Evolutionary conservation across 140 eudicot genomes (phyloP).

Genomic region (Anethum foeniculum): DNA sequence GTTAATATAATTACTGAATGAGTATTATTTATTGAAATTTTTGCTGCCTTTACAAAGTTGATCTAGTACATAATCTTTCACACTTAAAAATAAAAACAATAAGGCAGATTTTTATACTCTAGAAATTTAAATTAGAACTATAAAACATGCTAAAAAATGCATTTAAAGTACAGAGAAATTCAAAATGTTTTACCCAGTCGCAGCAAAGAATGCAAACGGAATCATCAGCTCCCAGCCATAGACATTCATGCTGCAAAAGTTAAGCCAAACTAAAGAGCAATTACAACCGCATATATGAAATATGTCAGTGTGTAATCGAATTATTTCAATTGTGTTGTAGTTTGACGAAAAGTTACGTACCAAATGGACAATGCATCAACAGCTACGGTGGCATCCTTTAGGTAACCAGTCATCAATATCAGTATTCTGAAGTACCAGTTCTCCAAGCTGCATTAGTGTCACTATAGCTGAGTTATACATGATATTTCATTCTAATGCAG

Average conservation of each 20-base stretch:
- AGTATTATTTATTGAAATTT: neutral
- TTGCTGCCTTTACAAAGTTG: neutral
- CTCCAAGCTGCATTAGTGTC: slow-evolving; percentile 6
- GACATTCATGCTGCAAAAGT: slow-evolving; percentile 6
- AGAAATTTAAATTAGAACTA: neutral
- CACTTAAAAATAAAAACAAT: neutral
- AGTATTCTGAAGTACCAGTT: slow-evolving; percentile 11
- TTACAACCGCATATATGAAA: neutral
- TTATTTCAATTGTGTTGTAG: neutral
- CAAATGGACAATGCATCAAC: slow-evolving; percentile 6
- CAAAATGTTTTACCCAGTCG: neutral
- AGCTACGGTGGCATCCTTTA: neutral
- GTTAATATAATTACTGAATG: neutral
- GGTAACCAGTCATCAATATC: neutral
- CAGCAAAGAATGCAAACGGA: slow-evolving; percentile 2
- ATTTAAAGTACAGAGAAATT: neutral
- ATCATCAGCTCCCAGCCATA: slow-evolving; percentile 5
- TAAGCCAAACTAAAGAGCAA: neutral
- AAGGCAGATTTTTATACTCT: neutral
- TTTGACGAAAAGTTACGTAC: neutral
- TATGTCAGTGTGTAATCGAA: neutral
- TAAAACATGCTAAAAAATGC: neutral
- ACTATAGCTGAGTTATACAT: neutral
- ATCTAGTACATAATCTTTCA: neutral
- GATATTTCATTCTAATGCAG: neutral